A percentile compares a stretch with the other conserved stretches of the same genome.
phyloP scores from a whole-genome alignment of 495 filamentous ascomycete genomes.

The Monascus purpureus region DNA sequence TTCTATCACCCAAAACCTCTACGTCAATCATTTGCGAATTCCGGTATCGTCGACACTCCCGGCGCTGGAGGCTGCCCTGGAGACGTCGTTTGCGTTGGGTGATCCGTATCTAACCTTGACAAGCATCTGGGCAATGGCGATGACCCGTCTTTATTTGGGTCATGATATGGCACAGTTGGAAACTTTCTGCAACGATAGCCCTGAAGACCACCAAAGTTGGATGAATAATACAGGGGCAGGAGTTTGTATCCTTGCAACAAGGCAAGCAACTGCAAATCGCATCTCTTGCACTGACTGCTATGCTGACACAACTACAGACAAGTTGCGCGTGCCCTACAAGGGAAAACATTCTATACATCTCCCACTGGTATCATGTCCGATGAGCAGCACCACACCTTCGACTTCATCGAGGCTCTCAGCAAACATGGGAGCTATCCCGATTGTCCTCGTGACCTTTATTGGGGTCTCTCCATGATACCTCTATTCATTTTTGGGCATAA shows the following conservation, averaged over 20 bases:
- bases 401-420: slow-evolving; percentile 47
- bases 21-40: slow-evolving; percentile 57
- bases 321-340: slow-evolving; percentile 65
- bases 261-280: slow-evolving; percentile 21
- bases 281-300: not conserved
- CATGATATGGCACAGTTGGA: slow-evolving; percentile 68
- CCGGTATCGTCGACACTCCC: slow-evolving; percentile 46
- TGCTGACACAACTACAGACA: slow-evolving; percentile 32
- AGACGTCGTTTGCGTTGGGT: slow-evolving; percentile 54
- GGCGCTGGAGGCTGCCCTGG: slow-evolving; percentile 52
- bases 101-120: slow-evolving; percentile 65
- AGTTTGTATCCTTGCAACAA: slow-evolving; percentile 50
- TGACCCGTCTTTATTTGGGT: slow-evolving; percentile 56
- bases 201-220: slow-evolving; percentile 68
- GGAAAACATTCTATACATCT: slow-evolving; percentile 52
- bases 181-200: slow-evolving; percentile 53
- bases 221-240: slow-evolving; percentile 65
- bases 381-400: slow-evolving; percentile 45
- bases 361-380: slow-evolving; percentile 55
- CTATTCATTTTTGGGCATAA: slow-evolving; percentile 68
- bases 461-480: slow-evolving; percentile 54
- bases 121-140: slow-evolving; percentile 56
- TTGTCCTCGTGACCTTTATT: slow-evolving; percentile 56
- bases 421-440: slow-evolving; percentile 37
- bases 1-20: slow-evolving; percentile 56